Conservation (phyloP, 768 basidiomycete species). For the Tricholoma saponaceum region DNA sequence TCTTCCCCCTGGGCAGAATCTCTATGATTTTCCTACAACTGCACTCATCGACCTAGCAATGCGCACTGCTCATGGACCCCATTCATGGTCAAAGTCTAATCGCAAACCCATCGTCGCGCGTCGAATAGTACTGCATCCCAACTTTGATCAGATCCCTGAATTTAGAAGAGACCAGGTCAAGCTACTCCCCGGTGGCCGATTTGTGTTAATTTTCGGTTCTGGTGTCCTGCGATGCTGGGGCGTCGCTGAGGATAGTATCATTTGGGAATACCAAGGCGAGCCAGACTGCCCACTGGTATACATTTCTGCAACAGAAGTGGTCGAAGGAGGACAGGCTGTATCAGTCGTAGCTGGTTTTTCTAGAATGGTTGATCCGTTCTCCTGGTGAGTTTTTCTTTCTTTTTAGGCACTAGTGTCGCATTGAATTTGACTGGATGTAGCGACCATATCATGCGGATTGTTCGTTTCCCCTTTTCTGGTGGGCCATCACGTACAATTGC, state of each 20-base stretch:
- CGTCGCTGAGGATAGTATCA: background rate
- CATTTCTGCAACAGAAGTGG: background rate
- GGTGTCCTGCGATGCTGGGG: background rate
- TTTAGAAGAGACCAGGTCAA: background rate
- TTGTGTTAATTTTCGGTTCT: background rate
- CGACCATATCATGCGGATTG: background rate
- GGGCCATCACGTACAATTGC: background rate
- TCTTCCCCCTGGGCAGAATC: slow-evolving; percentile 7
- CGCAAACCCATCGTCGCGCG: background rate
- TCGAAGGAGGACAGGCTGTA: background rate
- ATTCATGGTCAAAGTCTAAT: slow-evolving; percentile 4
- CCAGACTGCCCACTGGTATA: background rate
- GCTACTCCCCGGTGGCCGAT: slow-evolving; percentile 2
- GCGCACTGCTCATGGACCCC: slow-evolving; percentile 5
- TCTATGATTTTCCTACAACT: background rate
- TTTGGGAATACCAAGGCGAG: background rate
- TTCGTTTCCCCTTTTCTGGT: background rate
- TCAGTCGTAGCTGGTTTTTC: background rate
- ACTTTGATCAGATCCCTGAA: too few relatives aligned
- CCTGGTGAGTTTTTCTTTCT: background rate
- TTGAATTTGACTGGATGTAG: background rate
- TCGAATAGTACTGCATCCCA: background rate
- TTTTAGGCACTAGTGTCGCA: background rate
- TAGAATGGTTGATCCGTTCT: background rate
- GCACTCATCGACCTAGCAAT: slow-evolving; percentile 6